These are phyloP conservation scores for Extremus antarcticus DNA, from an alignment of 495 filamentous ascomycete genomes.

Conservation along the genomic window DNA sequence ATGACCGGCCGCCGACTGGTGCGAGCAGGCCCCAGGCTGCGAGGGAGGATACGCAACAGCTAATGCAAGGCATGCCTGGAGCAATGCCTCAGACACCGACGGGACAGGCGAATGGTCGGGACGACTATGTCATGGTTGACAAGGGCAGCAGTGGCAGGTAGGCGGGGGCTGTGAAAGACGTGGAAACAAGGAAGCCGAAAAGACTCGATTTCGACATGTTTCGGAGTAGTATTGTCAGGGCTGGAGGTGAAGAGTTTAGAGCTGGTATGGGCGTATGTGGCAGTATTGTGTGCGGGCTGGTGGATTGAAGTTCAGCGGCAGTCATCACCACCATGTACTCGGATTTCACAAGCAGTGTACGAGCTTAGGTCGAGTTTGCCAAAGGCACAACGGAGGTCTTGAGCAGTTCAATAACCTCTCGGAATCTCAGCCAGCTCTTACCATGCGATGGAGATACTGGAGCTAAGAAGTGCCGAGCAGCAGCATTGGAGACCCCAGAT, in stretches of 20 bases:
- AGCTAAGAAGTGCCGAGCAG: background rate
- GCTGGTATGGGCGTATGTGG: too few relatives aligned
- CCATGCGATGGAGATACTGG: background rate
- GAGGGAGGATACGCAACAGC: constrained; percentile 5
- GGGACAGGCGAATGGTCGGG: constrained; percentile 5
- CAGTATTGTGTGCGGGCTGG: too few relatives aligned
- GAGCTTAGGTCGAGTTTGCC: too few relatives aligned
- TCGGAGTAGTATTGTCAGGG: too few relatives aligned
- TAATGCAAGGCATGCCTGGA: constrained; percentile 15
- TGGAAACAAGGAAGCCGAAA: background rate
- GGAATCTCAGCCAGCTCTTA: too few relatives aligned
- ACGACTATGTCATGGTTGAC: constrained; percentile 22
- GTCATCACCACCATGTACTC: too few relatives aligned
- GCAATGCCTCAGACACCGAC: constrained; percentile 10
- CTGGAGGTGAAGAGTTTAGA: too few relatives aligned
- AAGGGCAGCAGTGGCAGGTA: background rate
- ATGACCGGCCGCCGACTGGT: constrained; percentile 3
- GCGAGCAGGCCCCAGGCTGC: background rate
- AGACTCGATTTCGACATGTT: too few relatives aligned
- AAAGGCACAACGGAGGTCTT: too few relatives aligned
- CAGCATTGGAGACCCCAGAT: background rate
- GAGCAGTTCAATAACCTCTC: too few relatives aligned
- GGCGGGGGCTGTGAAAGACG: background rate
- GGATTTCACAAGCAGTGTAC: too few relatives aligned
- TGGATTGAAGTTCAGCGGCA: too few relatives aligned